phyloP scores from a whole-genome alignment of 176 grass and related monocot species.

The Oryza glaberrima region DNA sequence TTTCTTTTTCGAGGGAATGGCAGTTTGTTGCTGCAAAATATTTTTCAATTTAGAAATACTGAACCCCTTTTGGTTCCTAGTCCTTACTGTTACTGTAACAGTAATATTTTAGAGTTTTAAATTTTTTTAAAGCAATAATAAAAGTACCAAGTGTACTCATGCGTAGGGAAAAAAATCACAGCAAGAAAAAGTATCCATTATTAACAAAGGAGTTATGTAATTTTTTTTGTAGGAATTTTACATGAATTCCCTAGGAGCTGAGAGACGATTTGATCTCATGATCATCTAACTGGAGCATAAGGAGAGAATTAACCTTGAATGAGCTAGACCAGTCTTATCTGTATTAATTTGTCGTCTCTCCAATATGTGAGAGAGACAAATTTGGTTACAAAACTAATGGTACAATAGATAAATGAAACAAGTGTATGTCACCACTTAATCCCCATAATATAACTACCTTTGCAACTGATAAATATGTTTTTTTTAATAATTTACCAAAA shows the following conservation, averaged over 20 bases:
- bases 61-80: background rate
- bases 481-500: conserved; percentile 14
- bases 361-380: conserved; percentile 7
- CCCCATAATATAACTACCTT: background rate
- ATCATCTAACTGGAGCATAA: background rate
- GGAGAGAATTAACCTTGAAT: background rate
- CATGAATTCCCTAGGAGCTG: background rate
- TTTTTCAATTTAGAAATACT: background rate
- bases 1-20: no score
- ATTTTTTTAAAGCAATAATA: no score
- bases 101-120: background rate
- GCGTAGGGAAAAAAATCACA: no score
- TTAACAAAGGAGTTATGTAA: background rate
- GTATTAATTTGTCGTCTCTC: background rate
- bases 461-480: background rate
- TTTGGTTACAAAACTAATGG: conserved; percentile 36
- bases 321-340: background rate
- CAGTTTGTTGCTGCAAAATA: background rate
- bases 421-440: background rate
- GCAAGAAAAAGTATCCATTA: no score
- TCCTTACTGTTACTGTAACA: background rate
- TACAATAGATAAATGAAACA: background rate
- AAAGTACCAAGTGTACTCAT: no score
- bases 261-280: background rate
- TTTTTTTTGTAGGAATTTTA: background rate